These are phyloP conservation scores for Verticillium isaacii DNA, from an alignment of 2,329 filamentous ascomycete species.

Conservation along the genomic window DNA sequence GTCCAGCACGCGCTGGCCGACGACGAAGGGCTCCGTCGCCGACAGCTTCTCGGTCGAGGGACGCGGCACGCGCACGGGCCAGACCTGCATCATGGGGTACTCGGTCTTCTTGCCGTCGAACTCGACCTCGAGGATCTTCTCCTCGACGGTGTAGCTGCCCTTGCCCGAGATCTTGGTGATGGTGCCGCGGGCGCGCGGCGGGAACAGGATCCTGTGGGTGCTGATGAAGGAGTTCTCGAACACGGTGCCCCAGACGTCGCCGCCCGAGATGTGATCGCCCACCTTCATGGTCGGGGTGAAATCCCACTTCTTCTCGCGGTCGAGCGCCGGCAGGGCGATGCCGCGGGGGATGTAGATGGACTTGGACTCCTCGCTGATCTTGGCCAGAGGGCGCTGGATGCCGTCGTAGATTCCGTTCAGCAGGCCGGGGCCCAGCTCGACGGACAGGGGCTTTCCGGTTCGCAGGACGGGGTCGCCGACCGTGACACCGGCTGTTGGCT, in stretches of 20 bases:
- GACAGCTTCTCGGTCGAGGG: constrained; percentile 89
- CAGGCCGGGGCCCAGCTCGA: constrained; percentile 93
- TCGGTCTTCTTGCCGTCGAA: constrained; percentile 95
- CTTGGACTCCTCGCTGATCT: constrained; percentile 70
- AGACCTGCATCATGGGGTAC: constrained; percentile 97
- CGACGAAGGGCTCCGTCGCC: constrained; percentile 85
- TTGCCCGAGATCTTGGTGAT: constrained; percentile 88
- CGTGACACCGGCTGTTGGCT: constrained; percentile 72
- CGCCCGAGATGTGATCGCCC: constrained; percentile 93
- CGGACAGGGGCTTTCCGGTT: constrained; percentile 92
- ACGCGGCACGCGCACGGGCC: constrained; percentile 94
- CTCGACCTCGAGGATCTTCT: constrained; percentile 92
- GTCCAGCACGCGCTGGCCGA: constrained; percentile 94
- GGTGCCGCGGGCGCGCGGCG: constrained; percentile 82
- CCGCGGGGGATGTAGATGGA: constrained; percentile 98
- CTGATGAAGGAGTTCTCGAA: constrained; percentile 94
- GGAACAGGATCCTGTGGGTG: constrained; percentile 89
- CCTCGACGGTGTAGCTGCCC: constrained; percentile 88
- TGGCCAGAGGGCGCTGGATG: constrained; percentile 90
- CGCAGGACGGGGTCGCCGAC: constrained; percentile 89
- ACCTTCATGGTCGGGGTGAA: constrained; percentile 90
- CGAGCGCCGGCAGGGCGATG: constrained; percentile 79
- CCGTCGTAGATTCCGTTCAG: constrained; percentile 99
- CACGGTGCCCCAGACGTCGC: constrained; percentile 92
- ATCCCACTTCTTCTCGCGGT: constrained; percentile 92